These are phyloP conservation scores for Veloporphyrellus conicus DNA, from an alignment of 1,284 basidiomycete genomes.

Conservation along the genomic window DNA sequence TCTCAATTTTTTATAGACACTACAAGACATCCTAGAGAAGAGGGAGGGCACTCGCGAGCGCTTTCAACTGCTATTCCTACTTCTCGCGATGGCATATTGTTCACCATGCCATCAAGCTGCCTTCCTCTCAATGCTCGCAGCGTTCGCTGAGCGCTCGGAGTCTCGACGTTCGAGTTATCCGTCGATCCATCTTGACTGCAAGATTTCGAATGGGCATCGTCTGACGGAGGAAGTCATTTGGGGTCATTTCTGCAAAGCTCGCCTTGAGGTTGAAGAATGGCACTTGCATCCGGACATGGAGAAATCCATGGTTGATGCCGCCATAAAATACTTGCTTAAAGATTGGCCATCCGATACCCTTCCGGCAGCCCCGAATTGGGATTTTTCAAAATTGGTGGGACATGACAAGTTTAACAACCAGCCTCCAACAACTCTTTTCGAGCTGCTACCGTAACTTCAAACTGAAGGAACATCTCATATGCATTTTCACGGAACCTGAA, in stretches of 20 bases:
- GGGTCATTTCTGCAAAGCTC: background rate
- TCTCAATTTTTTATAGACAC: background rate
- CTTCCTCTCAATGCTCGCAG: too few relatives aligned
- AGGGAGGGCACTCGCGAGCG: background rate
- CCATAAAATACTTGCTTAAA: background rate
- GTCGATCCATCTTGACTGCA: background rate
- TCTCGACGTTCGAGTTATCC: background rate
- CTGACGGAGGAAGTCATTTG: background rate
- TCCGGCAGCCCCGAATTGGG: background rate
- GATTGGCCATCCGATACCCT: background rate
- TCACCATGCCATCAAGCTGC: too few relatives aligned
- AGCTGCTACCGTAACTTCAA: background rate
- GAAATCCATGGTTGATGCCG: background rate
- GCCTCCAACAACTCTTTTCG: slow-evolving; percentile 1
- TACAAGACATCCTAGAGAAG: background rate
- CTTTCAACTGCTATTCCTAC: background rate
- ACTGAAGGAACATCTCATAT: background rate
- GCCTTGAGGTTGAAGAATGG: background rate
- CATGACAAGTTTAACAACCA: background rate
- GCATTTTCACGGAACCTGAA: background rate
- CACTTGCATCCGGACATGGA: too few relatives aligned
- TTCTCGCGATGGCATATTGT: background rate
- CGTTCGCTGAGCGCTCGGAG: too few relatives aligned
- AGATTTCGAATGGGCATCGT: background rate
- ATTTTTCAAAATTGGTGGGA: background rate